Base-by-base conservation (phyloP, 371 early-diverging fungal species). In the Lichtheimia hyalospora region DNA sequence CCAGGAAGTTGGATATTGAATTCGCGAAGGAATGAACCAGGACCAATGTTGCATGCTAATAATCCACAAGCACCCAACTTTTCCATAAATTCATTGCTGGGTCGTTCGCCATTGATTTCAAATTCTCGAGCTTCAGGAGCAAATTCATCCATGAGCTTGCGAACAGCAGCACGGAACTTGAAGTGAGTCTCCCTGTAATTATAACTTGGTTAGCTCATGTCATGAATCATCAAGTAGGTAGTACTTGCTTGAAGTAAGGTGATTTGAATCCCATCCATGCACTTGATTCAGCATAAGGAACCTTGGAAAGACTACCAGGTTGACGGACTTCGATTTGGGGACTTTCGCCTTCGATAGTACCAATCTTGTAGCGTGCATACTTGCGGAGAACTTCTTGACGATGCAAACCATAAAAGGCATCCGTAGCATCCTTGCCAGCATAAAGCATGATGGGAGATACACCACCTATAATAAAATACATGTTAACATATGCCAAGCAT, bases 371-470 rank as follows among this genome's bases (percentile, higher is more conserved):
- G 81, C 86, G 64, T 1, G 53, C 27, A 43, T 72, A 72, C 59
- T 84, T 85, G 20, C 66, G 25, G 25, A 90, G 75, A 2, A 87
- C 84, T 40, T 89, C 86, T 58, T 85, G 88, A 54, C 88, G 79
- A 73, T 93, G 92, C 13, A 88, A 71, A 12, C 83, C 83, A 55
- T 86, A 87, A 62, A 92, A 92, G 14, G 28, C 64, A n/a, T 60
- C 54, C 2, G 60, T 60, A 2, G 54, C 60, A 20, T 60, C 60
- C 48, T 60, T 44, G 27, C 63, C 60, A 20, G 82, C 87, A 43
- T 73, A 70, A 64, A 86, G 84, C 20, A 79, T 54, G 49, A 89
- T 78, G 21, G 82, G 83, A 57, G 76, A 79, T 49, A 75, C 80
- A 14, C 97, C 98, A 51, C 98, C 98, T 20, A 18, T 5, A 46